Conservation (phyloP, 1,284 basidiomycete genomes). For the Moesziomyces parantarcticus region DNA sequence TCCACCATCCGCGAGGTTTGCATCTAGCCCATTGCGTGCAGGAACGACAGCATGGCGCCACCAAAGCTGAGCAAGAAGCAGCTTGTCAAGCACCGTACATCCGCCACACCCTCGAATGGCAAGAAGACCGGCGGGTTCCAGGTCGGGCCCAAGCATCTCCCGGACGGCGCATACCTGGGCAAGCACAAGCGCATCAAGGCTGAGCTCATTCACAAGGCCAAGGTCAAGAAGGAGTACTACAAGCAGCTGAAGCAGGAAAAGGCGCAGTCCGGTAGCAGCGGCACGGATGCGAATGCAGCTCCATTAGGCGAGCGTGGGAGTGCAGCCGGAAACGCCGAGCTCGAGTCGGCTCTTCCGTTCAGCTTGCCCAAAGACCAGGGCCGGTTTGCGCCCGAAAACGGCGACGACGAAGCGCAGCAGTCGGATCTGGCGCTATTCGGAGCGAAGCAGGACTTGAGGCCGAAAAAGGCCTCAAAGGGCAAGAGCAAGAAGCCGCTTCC, state of each 20-base stretch:
- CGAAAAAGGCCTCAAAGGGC: constrained; percentile 13
- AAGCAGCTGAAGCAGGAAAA: constrained; percentile 70
- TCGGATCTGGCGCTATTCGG: constrained; percentile 9
- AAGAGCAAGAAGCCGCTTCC: constrained; percentile 43
- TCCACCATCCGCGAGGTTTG: neutral
- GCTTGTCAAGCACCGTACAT: constrained; percentile 58
- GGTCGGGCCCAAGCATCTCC: constrained; percentile 62
- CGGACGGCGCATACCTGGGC: constrained; percentile 65
- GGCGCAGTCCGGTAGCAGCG: constrained; percentile 8
- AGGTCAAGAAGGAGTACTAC: constrained; percentile 71
- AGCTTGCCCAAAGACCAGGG: constrained; percentile 35
- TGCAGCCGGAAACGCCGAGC: neutral
- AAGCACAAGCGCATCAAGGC: constrained; percentile 72
- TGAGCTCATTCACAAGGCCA: constrained; percentile 71
- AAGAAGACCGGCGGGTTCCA: constrained; percentile 56
- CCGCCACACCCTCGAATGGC: constrained; percentile 16
- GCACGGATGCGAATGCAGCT: constrained; percentile 20
- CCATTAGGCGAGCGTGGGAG: constrained; percentile 31
- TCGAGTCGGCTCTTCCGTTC: constrained; percentile 19
- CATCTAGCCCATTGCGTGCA: too few species aligned
- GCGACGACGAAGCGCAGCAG: constrained; percentile 5
- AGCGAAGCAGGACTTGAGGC: constrained; percentile 39
- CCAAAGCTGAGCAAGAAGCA: constrained; percentile 50
- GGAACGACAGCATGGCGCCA: constrained; percentile 11
- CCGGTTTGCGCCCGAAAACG: constrained; percentile 54